A percentile compares a stretch with the other conserved stretches of the same genome.
Evolutionary conservation across 2,329 filamentous ascomycete genomes (phyloP).

Genomic region (Hypoxylon sp.): DNA sequence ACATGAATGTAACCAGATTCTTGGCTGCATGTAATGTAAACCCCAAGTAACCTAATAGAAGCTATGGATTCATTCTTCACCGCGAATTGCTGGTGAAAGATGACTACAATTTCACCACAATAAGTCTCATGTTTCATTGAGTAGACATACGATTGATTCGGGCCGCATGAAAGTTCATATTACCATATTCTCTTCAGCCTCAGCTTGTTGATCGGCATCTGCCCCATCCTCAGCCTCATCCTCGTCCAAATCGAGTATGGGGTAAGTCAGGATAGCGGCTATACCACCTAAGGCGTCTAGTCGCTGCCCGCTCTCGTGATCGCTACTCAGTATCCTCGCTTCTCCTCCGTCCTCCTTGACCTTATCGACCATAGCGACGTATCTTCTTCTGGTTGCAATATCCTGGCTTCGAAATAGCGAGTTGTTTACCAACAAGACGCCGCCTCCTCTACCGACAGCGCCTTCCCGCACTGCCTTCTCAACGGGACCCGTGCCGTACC

Average conservation of each 20-base stretch:
- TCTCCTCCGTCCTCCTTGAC: slow-evolving; percentile 91
- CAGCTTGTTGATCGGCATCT: slow-evolving; percentile 48
- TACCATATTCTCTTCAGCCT: slow-evolving; percentile 45
- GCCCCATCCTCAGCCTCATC: slow-evolving; percentile 65
- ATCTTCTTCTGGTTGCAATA: slow-evolving; percentile 79
- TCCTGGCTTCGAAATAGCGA: slow-evolving; percentile 87
- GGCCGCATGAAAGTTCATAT: slow-evolving; percentile 42
- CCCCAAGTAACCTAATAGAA: background rate
- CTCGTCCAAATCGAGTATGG: slow-evolving; percentile 84
- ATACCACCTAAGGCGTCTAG: slow-evolving; percentile 88
- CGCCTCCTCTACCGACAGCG: slow-evolving; percentile 88
- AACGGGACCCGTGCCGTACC: slow-evolving; percentile 89
- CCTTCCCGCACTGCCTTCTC: slow-evolving; percentile 86
- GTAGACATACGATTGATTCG: slow-evolving; percentile 1
- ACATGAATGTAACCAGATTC: background rate
- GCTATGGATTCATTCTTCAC: background rate
- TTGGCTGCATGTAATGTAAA: background rate
- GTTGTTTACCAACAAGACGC: slow-evolving; percentile 88
- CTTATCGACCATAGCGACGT: slow-evolving; percentile 87
- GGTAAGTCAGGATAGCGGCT: slow-evolving; percentile 91
- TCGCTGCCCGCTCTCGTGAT: slow-evolving; percentile 92
- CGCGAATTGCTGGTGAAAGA: background rate
- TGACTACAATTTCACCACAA: background rate
- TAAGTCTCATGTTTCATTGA: background rate
- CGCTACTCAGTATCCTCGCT: slow-evolving; percentile 87